These are phyloP conservation scores for Warburgia ugandensis DNA, from an alignment of 164 flowering plant species.

Conservation along the genomic window DNA sequence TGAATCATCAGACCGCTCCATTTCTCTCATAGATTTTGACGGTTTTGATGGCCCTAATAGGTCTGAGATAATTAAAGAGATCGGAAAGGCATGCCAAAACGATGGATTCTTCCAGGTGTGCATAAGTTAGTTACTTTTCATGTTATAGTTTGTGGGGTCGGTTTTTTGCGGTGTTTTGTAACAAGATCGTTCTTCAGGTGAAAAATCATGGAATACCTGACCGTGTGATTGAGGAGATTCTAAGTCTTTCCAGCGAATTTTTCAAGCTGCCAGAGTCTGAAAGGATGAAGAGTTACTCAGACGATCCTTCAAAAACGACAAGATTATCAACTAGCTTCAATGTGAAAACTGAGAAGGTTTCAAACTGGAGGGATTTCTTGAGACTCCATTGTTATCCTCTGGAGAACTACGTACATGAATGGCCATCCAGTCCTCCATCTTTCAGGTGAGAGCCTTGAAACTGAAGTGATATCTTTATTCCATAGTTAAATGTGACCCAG, in stretches of 20 bases:
- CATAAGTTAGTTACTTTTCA: neutral
- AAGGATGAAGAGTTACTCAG: constrained; percentile 48
- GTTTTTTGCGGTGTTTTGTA: neutral
- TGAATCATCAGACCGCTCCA: constrained; percentile 16
- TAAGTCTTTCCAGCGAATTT: constrained; percentile 35
- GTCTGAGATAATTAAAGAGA: constrained; percentile 23
- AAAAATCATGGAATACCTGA: constrained; percentile 56
- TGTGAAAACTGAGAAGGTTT: constrained; percentile 42
- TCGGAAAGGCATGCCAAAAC: constrained; percentile 34
- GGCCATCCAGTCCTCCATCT: constrained; percentile 55
- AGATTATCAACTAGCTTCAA: constrained; percentile 66
- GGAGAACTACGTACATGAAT: constrained; percentile 34
- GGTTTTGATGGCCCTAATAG: constrained; percentile 27
- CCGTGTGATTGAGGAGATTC: constrained; percentile 27
- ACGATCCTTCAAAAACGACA: constrained; percentile 38
- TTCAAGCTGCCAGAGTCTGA: constrained; percentile 49
- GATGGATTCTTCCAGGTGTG: constrained; percentile 52
- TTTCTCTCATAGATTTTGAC: constrained; percentile 41
- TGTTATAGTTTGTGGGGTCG: neutral
- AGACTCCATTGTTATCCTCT: constrained; percentile 66
- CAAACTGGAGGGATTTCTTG: constrained; percentile 66
- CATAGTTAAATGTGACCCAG: neutral
- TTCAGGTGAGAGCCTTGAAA: constrained; percentile 28
- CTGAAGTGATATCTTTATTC: neutral
- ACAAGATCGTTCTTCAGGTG: constrained; percentile 17